phyloP scores from a whole-genome alignment of 1,139 yeast genomes.

The Hyphopichia khmerensis region DNA sequence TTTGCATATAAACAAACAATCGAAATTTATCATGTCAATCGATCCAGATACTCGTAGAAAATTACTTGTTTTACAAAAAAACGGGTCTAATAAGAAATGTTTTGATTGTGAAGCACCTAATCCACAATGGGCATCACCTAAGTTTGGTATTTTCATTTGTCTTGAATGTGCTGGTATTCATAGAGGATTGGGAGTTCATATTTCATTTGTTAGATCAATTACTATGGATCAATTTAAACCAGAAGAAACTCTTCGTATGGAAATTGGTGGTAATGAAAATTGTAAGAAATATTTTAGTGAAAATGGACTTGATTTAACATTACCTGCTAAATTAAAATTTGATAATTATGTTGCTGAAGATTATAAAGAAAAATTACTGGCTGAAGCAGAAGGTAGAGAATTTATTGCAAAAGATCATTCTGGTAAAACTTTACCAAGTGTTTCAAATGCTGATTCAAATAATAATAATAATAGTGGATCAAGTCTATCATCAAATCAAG shows the following conservation, averaged over 20 bases:
- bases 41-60: constrained; percentile 90
- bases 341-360: constrained; percentile 92
- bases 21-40: constrained; percentile 52
- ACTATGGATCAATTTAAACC: constrained; percentile 98
- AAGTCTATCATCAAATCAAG: constrained; percentile 14
- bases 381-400: constrained; percentile 70
- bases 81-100: constrained; percentile 83
- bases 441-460: neutral
- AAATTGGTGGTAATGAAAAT: constrained; percentile 86
- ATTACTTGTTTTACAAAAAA: constrained; percentile 74
- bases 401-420: constrained; percentile 68
- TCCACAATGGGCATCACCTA: constrained; percentile 99
- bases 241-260: constrained; percentile 88
- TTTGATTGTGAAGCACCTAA: constrained; percentile 94
- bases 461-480: constrained; percentile 8
- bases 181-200: constrained; percentile 94
- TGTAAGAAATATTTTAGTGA: constrained; percentile 65
- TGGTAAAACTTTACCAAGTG: constrained; percentile 44
- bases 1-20: neutral
- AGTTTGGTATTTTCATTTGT: constrained; percentile 94
- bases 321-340: constrained; percentile 74
- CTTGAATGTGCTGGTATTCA: constrained; percentile 97
- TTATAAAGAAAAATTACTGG: constrained; percentile 77
- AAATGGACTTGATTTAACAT: constrained; percentile 67
- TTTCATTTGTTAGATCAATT: constrained; percentile 92